phyloP scores from a whole-genome alignment of 2,329 filamentous ascomycete species.

The Gremmenia infestans region DNA sequence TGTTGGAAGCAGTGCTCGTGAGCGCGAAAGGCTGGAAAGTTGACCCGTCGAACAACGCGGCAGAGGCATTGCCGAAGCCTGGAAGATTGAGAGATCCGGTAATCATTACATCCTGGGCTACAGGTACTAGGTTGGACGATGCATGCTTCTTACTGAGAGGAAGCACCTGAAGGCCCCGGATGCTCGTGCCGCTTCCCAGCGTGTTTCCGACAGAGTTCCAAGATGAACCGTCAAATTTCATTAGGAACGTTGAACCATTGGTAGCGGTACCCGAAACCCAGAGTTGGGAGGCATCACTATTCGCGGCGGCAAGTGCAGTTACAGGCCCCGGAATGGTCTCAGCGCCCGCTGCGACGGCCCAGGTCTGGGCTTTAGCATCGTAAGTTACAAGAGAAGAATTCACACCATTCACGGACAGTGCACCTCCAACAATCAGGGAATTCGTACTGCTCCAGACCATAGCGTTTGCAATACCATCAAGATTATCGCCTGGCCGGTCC shows the following conservation, averaged over 20 bases:
- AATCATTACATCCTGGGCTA: constrained; percentile 69
- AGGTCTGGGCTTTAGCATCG: constrained; percentile 61
- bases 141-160: constrained; percentile 64
- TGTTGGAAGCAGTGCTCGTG: constrained; percentile 61
- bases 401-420: constrained; percentile 64
- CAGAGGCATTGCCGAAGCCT: constrained; percentile 74
- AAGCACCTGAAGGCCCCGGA: constrained; percentile 80
- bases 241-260: constrained; percentile 68
- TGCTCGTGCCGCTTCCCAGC: constrained; percentile 60
- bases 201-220: constrained; percentile 63
- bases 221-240: constrained; percentile 71
- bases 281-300: constrained; percentile 63
- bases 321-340: constrained; percentile 73
- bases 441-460: constrained; percentile 73
- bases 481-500: constrained; percentile 68
- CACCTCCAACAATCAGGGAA: constrained; percentile 71
- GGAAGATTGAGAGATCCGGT: constrained; percentile 78
- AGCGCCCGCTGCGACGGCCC: constrained; percentile 59
- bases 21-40: constrained; percentile 74
- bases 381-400: constrained; percentile 66
- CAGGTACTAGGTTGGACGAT: constrained; percentile 56
- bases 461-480: constrained; percentile 65
- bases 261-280: constrained; percentile 74
- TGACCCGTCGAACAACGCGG: constrained; percentile 82
- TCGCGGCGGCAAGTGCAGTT: constrained; percentile 69